These are phyloP conservation scores for Pythium monospermum DNA, from an alignment of 352 stramenopile species.

Conservation along the genomic window DNA sequence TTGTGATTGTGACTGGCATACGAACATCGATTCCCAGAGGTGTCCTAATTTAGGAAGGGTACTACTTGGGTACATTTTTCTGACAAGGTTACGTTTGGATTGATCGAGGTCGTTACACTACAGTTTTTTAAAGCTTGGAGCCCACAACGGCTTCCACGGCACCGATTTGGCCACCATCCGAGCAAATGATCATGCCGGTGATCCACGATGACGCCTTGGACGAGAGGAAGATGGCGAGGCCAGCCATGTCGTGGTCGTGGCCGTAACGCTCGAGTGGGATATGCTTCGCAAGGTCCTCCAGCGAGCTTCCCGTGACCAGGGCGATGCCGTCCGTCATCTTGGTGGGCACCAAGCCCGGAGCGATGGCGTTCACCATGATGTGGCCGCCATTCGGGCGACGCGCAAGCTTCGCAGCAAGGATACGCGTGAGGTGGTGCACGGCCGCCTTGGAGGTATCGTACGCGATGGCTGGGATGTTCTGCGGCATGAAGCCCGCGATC, in stretches of 20 bases:
- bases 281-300: constrained; percentile 55
- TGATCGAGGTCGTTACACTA: too few species aligned
- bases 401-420: constrained; percentile 89
- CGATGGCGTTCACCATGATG: constrained; percentile 95
- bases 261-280: constrained; percentile 87
- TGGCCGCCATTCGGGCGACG: constrained; percentile 65
- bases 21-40: too few species aligned
- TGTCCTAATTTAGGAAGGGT: too few species aligned
- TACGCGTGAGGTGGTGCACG: constrained; percentile 91
- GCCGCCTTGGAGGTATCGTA: constrained; percentile 95
- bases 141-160: constrained; percentile 42
- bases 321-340: constrained; percentile 86
- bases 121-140: constrained; percentile 32
- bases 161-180: constrained; percentile 85
- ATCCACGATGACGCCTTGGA: constrained; percentile 89
- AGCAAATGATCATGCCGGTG: constrained; percentile 87
- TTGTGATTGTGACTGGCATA: neutral
- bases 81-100: too few species aligned
- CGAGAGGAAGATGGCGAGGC: constrained; percentile 89
- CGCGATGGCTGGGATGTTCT: constrained; percentile 88
- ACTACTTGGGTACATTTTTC: too few species aligned
- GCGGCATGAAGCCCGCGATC: constrained; percentile 69
- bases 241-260: constrained; percentile 89
- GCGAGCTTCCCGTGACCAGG: constrained; percentile 32
- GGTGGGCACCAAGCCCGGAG: constrained; percentile 88